A percentile compares a stretch with the other conserved stretches of the same genome.
Conservation (phyloP, 2,329 filamentous ascomycete species). For the Ceratocystis harringtonii region DNA sequence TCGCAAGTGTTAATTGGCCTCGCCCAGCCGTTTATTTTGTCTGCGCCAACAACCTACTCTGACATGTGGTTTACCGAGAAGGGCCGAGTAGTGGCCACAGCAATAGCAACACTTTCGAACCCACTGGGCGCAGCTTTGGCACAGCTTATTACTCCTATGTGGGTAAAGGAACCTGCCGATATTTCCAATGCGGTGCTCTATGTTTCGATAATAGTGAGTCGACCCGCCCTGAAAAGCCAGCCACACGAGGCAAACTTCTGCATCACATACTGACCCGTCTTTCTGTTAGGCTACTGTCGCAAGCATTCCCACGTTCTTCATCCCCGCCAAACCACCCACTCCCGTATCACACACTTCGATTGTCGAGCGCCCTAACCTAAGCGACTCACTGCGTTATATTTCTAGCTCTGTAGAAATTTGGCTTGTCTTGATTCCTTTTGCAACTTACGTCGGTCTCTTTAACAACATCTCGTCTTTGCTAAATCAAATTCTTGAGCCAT, state of each 20-base stretch:
- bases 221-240: not conserved
- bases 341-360: constrained; percentile 56
- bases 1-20: constrained; percentile 83
- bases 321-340: constrained; percentile 61
- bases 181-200: constrained; percentile 75
- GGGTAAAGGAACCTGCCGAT: constrained; percentile 46
- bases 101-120: constrained; percentile 71
- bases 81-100: constrained; percentile 77
- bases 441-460: constrained; percentile 80
- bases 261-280: not conserved
- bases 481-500: constrained; percentile 78
- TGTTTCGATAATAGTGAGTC: constrained; percentile 64
- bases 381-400: constrained; percentile 39
- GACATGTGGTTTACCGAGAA: constrained; percentile 75
- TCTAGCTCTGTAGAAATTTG: constrained; percentile 54
- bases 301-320: constrained; percentile 63
- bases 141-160: constrained; percentile 71
- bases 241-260: not conserved
- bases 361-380: constrained; percentile 39
- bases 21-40: constrained; percentile 81
- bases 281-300: constrained; percentile 42
- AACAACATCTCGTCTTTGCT: constrained; percentile 78
- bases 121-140: constrained; percentile 80
- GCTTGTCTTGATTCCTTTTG: constrained; percentile 67
- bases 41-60: constrained; percentile 78